phyloP scores from a whole-genome alignment of 1,284 basidiomycete species.

The Apiotrichum sp. region DNA sequence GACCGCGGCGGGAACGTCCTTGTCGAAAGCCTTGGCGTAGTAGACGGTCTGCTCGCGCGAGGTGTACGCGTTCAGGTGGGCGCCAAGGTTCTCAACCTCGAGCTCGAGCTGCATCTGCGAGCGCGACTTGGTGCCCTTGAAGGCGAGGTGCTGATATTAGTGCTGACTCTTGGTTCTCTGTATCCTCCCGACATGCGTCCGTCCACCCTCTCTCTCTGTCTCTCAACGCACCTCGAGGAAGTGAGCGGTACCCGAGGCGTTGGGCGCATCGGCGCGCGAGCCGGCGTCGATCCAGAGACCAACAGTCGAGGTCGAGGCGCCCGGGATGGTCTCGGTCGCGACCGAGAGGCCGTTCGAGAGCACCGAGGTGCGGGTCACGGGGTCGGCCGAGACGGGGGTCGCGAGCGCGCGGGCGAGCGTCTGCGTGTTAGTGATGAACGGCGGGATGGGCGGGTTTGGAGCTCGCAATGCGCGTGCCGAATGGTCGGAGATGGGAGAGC shows the following conservation, averaged over 20 bases:
- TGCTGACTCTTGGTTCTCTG: not conserved
- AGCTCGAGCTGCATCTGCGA: constrained; percentile 89
- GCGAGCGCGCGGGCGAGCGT: constrained; percentile 39
- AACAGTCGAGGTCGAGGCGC: constrained; percentile 95
- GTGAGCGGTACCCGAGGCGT: constrained; percentile 93
- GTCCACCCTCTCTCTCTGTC: not conserved
- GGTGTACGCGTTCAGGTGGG: constrained; percentile 97
- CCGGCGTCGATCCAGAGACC: constrained; percentile 99
- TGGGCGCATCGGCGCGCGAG: constrained; percentile 88
- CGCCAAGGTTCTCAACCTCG: constrained; percentile 97
- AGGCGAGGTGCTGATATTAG: constrained; percentile 38
- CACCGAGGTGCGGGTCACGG: constrained; percentile 78
- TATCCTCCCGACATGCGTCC: too few relatives aligned
- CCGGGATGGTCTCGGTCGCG: constrained; percentile 83
- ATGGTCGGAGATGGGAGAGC: too few relatives aligned
- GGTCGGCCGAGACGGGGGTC: constrained; percentile 54
- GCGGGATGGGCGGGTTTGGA: too few relatives aligned
- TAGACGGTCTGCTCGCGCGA: constrained; percentile 99
- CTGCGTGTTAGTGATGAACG: constrained; percentile 11
- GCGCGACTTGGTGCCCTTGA: constrained; percentile 84
- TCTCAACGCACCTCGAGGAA: constrained; percentile 72
- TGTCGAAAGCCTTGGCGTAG: constrained; percentile 97
- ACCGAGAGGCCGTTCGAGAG: constrained; percentile 89
- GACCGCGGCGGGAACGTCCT: constrained; percentile 85
- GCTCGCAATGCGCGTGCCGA: too few relatives aligned